phyloP scores from a whole-genome alignment of 2,329 filamentous ascomycete genomes.

The Spiromastix sp. region DNA sequence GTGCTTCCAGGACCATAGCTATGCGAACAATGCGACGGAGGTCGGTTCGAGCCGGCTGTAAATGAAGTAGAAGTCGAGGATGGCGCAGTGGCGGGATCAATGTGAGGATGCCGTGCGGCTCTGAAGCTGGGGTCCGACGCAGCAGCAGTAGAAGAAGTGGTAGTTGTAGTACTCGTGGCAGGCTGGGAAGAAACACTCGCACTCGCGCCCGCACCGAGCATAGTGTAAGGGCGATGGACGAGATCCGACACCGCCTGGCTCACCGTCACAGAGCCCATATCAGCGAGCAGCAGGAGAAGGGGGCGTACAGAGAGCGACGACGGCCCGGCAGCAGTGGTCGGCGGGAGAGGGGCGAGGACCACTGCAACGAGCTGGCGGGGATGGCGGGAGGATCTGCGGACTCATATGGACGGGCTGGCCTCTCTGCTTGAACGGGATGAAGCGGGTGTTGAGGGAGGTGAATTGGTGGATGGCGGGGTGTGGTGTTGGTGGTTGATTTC shows the following conservation, averaged over 20 bases:
- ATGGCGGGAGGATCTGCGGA: no score
- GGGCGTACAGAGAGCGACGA: no score
- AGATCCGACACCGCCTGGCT: conserved; percentile 65
- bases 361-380: no score
- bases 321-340: no score
- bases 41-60: not conserved
- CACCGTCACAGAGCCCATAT: conserved; percentile 52
- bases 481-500: no score
- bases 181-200: conserved; percentile 22
- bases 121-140: not conserved
- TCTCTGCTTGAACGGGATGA: no score
- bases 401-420: no score
- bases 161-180: conserved; percentile 12
- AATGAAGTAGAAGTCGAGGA: not conserved
- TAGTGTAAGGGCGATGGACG: conserved; percentile 61
- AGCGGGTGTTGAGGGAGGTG: no score
- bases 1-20: not conserved
- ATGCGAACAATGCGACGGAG: no score
- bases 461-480: no score
- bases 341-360: no score
- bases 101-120: not conserved
- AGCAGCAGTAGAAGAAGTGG: not conserved
- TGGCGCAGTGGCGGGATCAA: not conserved
- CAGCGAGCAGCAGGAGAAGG: conserved; percentile 23
- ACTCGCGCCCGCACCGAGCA: conserved; percentile 37